Percentiles rank a stretch among this genome's conserved stretches.
Evolutionary conservation across 257 asterid species (phyloP).

Genomic region (Fraxinus excelsior): DNA sequence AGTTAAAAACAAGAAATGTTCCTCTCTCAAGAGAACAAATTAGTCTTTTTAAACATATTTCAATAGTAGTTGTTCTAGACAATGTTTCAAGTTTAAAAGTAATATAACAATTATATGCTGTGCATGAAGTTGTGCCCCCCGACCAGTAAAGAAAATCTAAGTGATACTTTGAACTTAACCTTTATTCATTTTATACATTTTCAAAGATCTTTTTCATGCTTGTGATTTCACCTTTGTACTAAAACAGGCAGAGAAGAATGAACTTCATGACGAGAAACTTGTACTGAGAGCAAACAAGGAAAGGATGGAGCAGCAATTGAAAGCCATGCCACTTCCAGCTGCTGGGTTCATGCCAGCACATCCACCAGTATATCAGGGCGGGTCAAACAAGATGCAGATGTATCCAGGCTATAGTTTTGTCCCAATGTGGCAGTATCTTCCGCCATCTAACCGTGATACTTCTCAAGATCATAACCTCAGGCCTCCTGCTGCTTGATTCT

Average conservation of each 20-base stretch:
- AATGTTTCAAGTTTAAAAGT: neutral
- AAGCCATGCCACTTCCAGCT: constrained; percentile 35
- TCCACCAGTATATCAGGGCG: constrained; percentile 39
- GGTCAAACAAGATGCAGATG: constrained; percentile 45
- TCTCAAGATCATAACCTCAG: constrained; percentile 55
- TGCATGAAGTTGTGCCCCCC: too few relatives aligned
- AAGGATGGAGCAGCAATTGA: constrained; percentile 51
- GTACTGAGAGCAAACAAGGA: constrained; percentile 47
- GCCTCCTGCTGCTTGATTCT: constrained; percentile 55
- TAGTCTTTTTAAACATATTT: neutral
- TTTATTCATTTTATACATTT: neutral
- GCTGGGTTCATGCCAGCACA: constrained; percentile 46
- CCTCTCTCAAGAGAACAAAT: neutral
- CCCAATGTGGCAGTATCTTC: constrained; percentile 61
- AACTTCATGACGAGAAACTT: constrained; percentile 61
- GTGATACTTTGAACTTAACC: neutral
- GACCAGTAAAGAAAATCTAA: neutral
- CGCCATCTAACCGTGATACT: constrained; percentile 44
- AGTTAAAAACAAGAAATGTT: neutral
- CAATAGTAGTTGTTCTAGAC: neutral
- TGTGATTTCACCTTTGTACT: neutral
- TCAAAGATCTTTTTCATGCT: neutral
- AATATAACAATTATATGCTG: too few relatives aligned
- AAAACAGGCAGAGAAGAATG: constrained; percentile 53
- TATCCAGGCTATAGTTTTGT: constrained; percentile 48